A percentile compares a stretch with the other conserved stretches of the same genome.
Evolutionary conservation across 352 stramenopile genomes (phyloP).

Genomic region (Phytophthora pseudosyringae): DNA sequence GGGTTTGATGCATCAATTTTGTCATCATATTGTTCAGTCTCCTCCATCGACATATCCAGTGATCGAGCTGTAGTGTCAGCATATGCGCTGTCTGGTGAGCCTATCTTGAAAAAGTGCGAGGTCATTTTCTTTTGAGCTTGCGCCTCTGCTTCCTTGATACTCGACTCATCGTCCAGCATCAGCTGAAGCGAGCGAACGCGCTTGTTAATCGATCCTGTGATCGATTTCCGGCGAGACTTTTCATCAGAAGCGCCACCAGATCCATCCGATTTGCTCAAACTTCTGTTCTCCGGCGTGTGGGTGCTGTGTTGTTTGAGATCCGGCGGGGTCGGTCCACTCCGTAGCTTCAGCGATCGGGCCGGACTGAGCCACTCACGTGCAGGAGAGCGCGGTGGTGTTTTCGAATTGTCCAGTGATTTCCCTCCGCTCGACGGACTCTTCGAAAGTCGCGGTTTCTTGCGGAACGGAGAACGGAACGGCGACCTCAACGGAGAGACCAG

Average conservation of each 20-base stretch:
- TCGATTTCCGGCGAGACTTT: slow-evolving; percentile 35
- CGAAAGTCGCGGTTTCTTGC: slow-evolving; percentile 64
- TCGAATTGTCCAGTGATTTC: slow-evolving; percentile 2
- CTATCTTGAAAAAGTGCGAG: slow-evolving; percentile 56
- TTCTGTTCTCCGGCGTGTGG: slow-evolving; percentile 25
- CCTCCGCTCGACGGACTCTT: slow-evolving; percentile 35
- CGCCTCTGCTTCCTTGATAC: slow-evolving; percentile 12
- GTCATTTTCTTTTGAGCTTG: slow-evolving; percentile 40
- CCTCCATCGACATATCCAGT: slow-evolving; percentile 39
- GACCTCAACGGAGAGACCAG: slow-evolving; percentile 59
- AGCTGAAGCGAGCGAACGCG: slow-evolving; percentile 79
- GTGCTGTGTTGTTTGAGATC: slow-evolving; percentile 39
- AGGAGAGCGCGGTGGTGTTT: slow-evolving; percentile 37
- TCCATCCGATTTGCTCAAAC: slow-evolving; percentile 18
- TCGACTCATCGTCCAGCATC: slow-evolving; percentile 72
- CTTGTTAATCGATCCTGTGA: slow-evolving; percentile 57
- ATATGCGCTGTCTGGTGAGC: not conserved
- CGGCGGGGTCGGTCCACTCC: slow-evolving; percentile 41
- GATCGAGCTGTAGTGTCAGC: slow-evolving; percentile 12
- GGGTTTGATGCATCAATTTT: slow-evolving; percentile 12
- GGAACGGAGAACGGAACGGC: slow-evolving; percentile 77
- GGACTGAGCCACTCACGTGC: slow-evolving; percentile 76
- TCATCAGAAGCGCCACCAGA: slow-evolving; percentile 25
- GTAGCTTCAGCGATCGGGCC: slow-evolving; percentile 45
- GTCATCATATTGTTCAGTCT: slow-evolving; percentile 10